Percentiles rank a stretch among this genome's conserved stretches.
phyloP scores from a whole-genome alignment of 208 protist genomes.

The Porcisia deanei region DNA sequence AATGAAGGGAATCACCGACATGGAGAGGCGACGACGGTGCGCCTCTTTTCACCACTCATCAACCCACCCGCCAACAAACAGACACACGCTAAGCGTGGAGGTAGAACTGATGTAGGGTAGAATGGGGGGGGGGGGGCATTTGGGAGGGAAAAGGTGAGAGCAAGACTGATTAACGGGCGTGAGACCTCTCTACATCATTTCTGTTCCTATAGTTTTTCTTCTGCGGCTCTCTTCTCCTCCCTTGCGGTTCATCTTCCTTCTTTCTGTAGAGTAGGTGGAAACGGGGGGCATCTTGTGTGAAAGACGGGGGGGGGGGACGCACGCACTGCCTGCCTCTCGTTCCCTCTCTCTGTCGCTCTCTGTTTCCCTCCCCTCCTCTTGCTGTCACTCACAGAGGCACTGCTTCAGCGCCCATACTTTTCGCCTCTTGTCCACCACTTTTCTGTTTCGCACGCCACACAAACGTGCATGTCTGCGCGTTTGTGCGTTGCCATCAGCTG shows the following conservation, averaged over 20 bases:
- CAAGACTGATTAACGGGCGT: too few species aligned
- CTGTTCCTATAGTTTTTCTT: background rate
- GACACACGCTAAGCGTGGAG: too few species aligned
- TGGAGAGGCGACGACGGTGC: too few species aligned
- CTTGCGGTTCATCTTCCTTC: background rate
- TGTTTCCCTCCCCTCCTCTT: background rate
- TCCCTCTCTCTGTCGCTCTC: background rate
- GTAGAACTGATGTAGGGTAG: too few species aligned
- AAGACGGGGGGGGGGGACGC: background rate
- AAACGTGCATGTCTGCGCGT: background rate
- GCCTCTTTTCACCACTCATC: too few species aligned
- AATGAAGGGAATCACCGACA: background rate
- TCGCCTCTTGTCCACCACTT: background rate
- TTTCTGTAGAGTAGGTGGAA: background rate
- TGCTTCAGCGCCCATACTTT: background rate
- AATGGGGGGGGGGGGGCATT: too few species aligned
- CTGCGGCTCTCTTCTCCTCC: background rate
- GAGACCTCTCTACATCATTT: background rate
- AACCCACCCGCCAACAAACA: too few species aligned
- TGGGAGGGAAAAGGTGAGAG: too few species aligned
- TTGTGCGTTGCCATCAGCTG: background rate
- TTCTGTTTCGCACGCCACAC: background rate
- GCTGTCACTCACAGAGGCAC: background rate
- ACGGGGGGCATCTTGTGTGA: background rate
- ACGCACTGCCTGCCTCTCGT: background rate